Evolutionary conservation across 371 early-diverging fungal species (phyloP), one percentile per base, ranked within the genome.

Genomic region (Zychaea mexicana): DNA sequence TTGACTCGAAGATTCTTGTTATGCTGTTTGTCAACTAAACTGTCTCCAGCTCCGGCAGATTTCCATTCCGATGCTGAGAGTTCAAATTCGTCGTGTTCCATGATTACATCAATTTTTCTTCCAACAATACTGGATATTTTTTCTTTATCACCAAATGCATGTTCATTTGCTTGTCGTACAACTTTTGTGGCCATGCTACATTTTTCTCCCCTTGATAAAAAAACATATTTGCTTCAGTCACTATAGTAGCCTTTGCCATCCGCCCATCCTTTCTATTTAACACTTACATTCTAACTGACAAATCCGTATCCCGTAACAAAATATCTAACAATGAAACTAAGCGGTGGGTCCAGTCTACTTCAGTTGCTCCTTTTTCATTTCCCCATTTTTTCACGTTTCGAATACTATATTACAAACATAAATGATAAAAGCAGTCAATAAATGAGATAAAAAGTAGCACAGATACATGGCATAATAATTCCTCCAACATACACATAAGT

Each of bases 131-230:
- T 12, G 5, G 33, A 5, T 12, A 33, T 12, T 12, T 33, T 36
- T 15, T 36, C 36, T 15, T 36, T 36, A 15, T 36, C 15, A 1
- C 36, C 36, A 27, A 28, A 27, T 28, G 2, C 12, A 24, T 27
- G 8, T 36, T 36, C 36, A 36, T 36, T 36, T 15, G 17, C 12
- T 17, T 12, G 28, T 15, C 27, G 12, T 0, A 52, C n/a, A 1
- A 3, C 2, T 52, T 27, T 52, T 27, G 52, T 27, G 2, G 24
- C 0, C 17, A n/a, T 28, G 27, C 27, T 52, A n/a, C 52, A 28
- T 52, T 52, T 52, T 27, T 52, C 52, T 24, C 52, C 52, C 52
- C 52, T 52, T 42, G 42, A 42, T 42, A 42, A 52, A 27, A n/a
- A 15, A 52, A 39, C 17, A 52, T 52, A 22, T 28, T 0, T 27